These are phyloP conservation scores for Henningerozyma blattae DNA, from an alignment of 805 yeast genomes.

Conservation along the genomic window DNA sequence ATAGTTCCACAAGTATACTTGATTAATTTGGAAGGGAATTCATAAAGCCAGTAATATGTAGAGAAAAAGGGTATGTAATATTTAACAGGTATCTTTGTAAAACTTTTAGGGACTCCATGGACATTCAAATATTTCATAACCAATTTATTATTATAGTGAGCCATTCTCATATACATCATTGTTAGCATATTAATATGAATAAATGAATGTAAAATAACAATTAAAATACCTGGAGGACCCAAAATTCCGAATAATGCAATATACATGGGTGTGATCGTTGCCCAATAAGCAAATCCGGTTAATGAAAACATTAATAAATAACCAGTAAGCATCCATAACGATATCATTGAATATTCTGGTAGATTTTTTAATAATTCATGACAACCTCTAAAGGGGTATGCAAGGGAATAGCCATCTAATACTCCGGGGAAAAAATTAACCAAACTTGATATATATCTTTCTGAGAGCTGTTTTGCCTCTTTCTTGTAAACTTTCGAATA, in stretches of 20 bases:
- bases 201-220: constrained; percentile 19
- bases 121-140: constrained; percentile 6
- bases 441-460: constrained; percentile 5
- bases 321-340: constrained; percentile 4
- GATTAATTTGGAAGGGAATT: constrained; percentile 16
- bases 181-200: constrained; percentile 21
- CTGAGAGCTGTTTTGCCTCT: constrained; percentile 5
- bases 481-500: constrained; percentile 8
- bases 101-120: constrained; percentile 2
- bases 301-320: constrained; percentile 12
- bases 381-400: constrained; percentile 17
- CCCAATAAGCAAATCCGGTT: constrained; percentile 17
- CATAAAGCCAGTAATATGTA: constrained; percentile 18
- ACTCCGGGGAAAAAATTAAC: constrained; percentile 15
- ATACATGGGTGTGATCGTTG: constrained; percentile 22
- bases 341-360: constrained; percentile 7
- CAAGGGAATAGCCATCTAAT: constrained; percentile 12
- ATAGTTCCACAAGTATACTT: constrained; percentile 12
- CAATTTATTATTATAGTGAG: constrained; percentile 13
- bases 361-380: constrained; percentile 8
- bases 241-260: constrained; percentile 15
- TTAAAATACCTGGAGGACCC: constrained; percentile 20
- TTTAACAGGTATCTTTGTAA: constrained; percentile 11
- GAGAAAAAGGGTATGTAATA: constrained; percentile 18
- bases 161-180: constrained; percentile 22